Evolutionary conservation across 2,329 filamentous ascomycete species (phyloP), one percentile per base, ranked within the genome.

Genomic region (Grosmannia serpens): DNA sequence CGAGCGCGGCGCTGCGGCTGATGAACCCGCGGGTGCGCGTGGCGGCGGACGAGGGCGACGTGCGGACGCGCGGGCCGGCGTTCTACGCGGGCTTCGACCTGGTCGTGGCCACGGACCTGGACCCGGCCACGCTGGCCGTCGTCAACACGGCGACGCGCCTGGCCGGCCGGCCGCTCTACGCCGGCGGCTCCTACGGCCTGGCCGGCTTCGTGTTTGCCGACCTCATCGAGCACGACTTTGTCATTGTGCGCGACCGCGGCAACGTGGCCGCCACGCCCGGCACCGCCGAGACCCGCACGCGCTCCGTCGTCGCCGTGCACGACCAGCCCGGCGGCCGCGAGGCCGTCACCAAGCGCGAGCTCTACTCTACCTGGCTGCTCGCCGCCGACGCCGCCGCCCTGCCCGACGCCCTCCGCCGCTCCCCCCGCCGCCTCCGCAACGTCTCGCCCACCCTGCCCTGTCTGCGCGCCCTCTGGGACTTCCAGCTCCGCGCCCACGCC

Each of bases 191-290:
- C 3, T 89, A 96, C 69, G 94, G 94, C 54, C 81, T 96, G 69
- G 97, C 95, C 70, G 94, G 94, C 58, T 99, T 89, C 74, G 88
- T 96, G 64, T 99, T 99, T 70, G 88, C 88, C 59, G 94, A 99
- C 70, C 80, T 99, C 26, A 90, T 96, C 65, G 81, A 86, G 66
- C 94, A 99, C 70, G 86, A 91, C 66, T 99, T 90, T 68, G 84
- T 94, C 61, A 86, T 99, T 61, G 86, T 95, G 74, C 86, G 94
- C 59, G 84, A 89, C 61, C 85, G 87, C 62, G 85, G 88, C 59
- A 97, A 97, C 67, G 75, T 88, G 15, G 69, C 82, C 24, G 86
- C 84, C 0, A 70, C 78, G 47, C 62, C 77, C 10, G 77, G 78
- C 53, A 31, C 53, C 1, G 73, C 80, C 5, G 94, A 99, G 69